These are phyloP conservation scores for Prorocentrum cordatum DNA, from an alignment of 169 alveolate genomes.

Conservation along the genomic window DNA sequence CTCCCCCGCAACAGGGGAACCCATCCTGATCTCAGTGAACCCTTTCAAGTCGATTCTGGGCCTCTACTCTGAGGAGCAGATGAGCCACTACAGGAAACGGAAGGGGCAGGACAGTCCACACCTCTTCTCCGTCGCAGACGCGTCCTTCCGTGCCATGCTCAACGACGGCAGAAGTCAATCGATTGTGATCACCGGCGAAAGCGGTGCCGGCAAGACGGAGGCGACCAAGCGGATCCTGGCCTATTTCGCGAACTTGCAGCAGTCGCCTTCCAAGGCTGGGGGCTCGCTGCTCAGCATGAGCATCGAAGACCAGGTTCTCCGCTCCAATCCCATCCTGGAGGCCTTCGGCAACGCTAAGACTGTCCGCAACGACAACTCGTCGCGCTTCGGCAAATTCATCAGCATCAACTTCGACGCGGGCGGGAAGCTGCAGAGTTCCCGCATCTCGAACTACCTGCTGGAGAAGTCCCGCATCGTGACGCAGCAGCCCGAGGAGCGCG, in stretches of 20 bases:
- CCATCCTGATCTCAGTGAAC: conserved; percentile 82
- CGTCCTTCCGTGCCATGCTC: neutral
- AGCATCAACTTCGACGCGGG: conserved; percentile 83
- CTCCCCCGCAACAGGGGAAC: no score
- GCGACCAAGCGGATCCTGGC: conserved; percentile 82
- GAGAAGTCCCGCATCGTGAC: conserved; percentile 85
- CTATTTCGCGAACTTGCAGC: conserved; percentile 43
- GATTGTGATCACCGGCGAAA: conserved; percentile 82
- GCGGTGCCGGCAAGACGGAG: conserved; percentile 99
- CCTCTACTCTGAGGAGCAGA: neutral
- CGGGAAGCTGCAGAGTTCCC: conserved; percentile 72
- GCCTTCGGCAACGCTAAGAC: conserved; percentile 89
- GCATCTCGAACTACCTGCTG: conserved; percentile 78
- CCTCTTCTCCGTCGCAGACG: neutral
- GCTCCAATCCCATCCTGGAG: conserved; percentile 81
- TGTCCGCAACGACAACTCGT: conserved; percentile 83
- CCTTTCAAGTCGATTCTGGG: conserved; percentile 76
- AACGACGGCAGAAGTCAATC: neutral
- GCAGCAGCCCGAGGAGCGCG: conserved; percentile 80
- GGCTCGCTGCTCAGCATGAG: neutral
- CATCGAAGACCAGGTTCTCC: conserved; percentile 70
- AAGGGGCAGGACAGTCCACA: neutral
- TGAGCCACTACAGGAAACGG: neutral
- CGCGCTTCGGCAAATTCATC: conserved; percentile 86
- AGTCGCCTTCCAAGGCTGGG: neutral